Evolutionary conservation across 73 alveolate genomes (phyloP), one percentile per base, ranked within the genome.

Genomic region (Stentor coeruleus): DNA sequence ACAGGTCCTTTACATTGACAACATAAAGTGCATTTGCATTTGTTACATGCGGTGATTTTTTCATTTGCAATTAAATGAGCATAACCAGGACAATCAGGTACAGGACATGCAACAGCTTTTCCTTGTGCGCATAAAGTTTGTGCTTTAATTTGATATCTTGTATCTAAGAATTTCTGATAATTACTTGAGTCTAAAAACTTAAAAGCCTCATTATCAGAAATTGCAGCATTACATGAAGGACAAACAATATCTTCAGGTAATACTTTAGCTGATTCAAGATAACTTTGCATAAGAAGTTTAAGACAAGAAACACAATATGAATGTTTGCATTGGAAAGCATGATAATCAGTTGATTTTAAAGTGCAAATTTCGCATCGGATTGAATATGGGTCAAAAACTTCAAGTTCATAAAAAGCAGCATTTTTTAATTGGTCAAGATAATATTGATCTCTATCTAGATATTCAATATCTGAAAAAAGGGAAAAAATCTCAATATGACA

Each of bases 31-130:
- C 40, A 20, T 20, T 40, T 20, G 37, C 79, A 66, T 1, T 1
- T 31, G n/a, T 11, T 26, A 66, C 79, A 66, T 20, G 79, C 79
- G n/a, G 79, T 66, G n/a, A 31, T 66, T 31, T 66, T 20, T 66
- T 66, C 79, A 66, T 66, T 20, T 66, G 36, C 40, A 15, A 66
- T 28, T 20, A 66, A 28, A 66, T 20, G 37, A 3, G 79, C 79
- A 66, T 66, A 66, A 40, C 79, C 79, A 37, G n/a, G 40, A 66
- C 79, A 66, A 33, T 66, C 79, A 66, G 79, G 79, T 20, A 66
- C 79, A 14, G 37, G n/a, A 66, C 79, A 66, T 28, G n/a, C 26
- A 2, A 66, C 37, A 20, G 79, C 79, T 66, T 66, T 66, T 33
- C 39, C 39, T 33, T 20, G 37, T 66, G 37, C 79, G n/a, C n/a